Evolutionary conservation across 768 basidiomycete species (phyloP).

Genomic region (Lactarius evosmus): DNA sequence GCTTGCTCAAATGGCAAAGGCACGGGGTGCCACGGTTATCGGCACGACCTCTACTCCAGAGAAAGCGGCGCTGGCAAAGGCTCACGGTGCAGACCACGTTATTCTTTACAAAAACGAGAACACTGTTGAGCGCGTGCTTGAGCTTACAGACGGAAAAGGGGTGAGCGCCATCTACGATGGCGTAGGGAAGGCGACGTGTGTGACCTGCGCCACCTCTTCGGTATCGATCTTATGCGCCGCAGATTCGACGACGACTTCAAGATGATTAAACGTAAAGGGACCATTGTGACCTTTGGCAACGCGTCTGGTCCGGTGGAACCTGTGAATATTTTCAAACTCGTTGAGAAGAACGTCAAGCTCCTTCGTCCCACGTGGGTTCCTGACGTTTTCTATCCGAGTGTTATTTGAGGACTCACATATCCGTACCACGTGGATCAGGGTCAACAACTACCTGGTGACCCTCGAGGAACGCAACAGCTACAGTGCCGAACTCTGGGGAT

Average conservation of each 20-base stretch:
- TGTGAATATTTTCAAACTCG: slow-evolving; percentile 68
- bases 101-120: slow-evolving; percentile 77
- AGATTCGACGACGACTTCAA: slow-evolving; percentile 83
- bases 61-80: slow-evolving; percentile 78
- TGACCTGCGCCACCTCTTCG: neutral
- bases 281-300: slow-evolving; percentile 87
- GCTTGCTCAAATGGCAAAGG: slow-evolving; percentile 64
- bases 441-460: slow-evolving; percentile 70
- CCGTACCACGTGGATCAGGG: slow-evolving; percentile 39
- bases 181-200: slow-evolving; percentile 91
- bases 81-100: slow-evolving; percentile 82
- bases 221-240: slow-evolving; percentile 4
- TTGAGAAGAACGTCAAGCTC: slow-evolving; percentile 78
- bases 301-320: slow-evolving; percentile 83
- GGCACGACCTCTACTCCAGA: slow-evolving; percentile 85
- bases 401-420: neutral
- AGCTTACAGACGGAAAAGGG: slow-evolving; percentile 74
- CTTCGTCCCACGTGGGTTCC: slow-evolving; percentile 66
- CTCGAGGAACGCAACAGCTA: slow-evolving; percentile 71
- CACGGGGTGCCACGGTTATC: slow-evolving; percentile 82
- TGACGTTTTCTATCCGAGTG: slow-evolving; percentile 5
- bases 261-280: slow-evolving; percentile 81
- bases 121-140: slow-evolving; percentile 66
- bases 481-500: slow-evolving; percentile 56
- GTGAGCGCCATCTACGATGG: slow-evolving; percentile 91